Conservation (phyloP, 495 filamentous ascomycete species). For the Ramalina intermedia region DNA sequence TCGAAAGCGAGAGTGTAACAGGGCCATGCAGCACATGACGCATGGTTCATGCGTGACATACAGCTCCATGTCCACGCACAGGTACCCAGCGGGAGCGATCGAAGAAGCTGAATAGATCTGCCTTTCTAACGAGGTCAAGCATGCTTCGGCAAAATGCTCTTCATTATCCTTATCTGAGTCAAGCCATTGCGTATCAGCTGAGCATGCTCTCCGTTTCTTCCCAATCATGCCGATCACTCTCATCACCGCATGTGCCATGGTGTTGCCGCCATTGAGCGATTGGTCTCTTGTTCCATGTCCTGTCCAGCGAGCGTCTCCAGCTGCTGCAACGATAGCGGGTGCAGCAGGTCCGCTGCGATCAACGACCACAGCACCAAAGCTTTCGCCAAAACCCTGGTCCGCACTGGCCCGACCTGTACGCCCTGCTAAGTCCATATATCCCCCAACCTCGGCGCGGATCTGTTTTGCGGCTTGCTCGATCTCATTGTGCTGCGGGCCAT, state of each 20-base stretch:
- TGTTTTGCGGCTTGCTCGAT: constrained; percentile 32
- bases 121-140: constrained; percentile 26
- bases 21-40: constrained; percentile 89
- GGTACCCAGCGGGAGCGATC: constrained; percentile 54
- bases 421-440: constrained; percentile 57
- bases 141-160: constrained; percentile 8
- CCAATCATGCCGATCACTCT: constrained; percentile 81
- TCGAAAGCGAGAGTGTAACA: constrained; percentile 80
- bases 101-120: constrained; percentile 15
- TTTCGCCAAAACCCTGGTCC: constrained; percentile 44
- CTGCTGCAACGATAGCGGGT: constrained; percentile 49
- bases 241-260: constrained; percentile 70
- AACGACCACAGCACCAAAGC: constrained; percentile 71
- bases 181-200: not conserved
- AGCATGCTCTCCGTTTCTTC: constrained; percentile 29
- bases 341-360: constrained; percentile 23
- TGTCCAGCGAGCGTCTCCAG: constrained; percentile 63
- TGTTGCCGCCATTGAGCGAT: constrained; percentile 44
- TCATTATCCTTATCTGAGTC: not conserved
- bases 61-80: constrained; percentile 81
- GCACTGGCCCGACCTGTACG: constrained; percentile 43
- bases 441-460: constrained; percentile 34
- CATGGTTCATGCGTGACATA: constrained; percentile 93
- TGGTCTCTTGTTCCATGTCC: not conserved
- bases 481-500: constrained; percentile 54